These are phyloP conservation scores for Neofusicoccum cordaticola DNA, from an alignment of 2,329 filamentous ascomycete species.

Conservation along the genomic window DNA sequence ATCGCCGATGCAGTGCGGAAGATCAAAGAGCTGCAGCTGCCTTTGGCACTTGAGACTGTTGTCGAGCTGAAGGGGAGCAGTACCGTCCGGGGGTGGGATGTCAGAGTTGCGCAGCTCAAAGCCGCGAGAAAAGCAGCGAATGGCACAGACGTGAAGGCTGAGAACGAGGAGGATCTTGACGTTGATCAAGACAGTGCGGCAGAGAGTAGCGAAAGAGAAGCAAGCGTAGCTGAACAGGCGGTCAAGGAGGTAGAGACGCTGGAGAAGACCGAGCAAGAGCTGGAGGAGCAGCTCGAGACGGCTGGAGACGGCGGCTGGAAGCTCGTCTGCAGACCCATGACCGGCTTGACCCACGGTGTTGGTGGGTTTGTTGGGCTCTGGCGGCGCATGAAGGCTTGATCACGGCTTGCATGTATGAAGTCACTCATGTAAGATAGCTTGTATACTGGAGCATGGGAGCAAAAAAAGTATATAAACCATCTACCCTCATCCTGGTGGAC, in stretches of 20 bases:
- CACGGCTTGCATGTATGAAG: neutral
- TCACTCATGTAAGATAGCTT: neutral
- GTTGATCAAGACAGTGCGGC: conserved; percentile 21
- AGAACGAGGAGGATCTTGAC: conserved; percentile 18
- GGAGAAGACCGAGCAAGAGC: conserved; percentile 22
- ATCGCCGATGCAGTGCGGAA: conserved; percentile 62
- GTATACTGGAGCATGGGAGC: neutral
- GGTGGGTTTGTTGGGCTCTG: conserved; percentile 38
- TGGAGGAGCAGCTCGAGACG: conserved; percentile 13
- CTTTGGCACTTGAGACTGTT: conserved; percentile 57
- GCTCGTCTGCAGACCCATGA: conserved; percentile 36
- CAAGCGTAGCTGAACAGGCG: conserved; percentile 18
- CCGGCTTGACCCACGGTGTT: conserved; percentile 26
- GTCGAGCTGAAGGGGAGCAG: conserved; percentile 56
- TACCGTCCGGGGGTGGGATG: conserved; percentile 63
- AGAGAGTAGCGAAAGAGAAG: neutral
- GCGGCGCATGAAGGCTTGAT: conserved; percentile 30
- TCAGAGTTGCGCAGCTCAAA: conserved; percentile 43
- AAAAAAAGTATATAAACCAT: neutral
- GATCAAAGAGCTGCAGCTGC: conserved; percentile 54
- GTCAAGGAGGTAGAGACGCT: conserved; percentile 30
- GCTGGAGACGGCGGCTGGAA: conserved; percentile 29
- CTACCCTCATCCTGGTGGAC: neutral
- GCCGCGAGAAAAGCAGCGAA: conserved; percentile 12
- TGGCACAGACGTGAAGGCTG: conserved; percentile 20